phyloP scores from a whole-genome alignment of 23 red algal species.

The Gracilariopsis chorda region DNA sequence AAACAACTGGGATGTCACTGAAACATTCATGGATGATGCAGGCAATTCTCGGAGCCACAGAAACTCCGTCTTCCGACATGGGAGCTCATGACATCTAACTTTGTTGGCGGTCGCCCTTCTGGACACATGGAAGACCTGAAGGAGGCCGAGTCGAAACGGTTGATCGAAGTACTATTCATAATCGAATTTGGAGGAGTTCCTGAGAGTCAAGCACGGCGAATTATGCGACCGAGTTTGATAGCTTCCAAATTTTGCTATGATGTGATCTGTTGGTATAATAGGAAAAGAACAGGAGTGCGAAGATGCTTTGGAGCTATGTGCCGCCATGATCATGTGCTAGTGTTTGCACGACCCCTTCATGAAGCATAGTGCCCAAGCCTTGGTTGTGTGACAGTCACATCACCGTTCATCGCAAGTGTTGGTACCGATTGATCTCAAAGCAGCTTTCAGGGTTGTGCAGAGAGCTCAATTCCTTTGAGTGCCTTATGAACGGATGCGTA shows the following conservation, averaged over 20 bases:
- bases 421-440: conserved; percentile 6
- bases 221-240: neutral
- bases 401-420: neutral
- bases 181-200: no score
- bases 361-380: neutral
- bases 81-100: no score
- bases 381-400: neutral
- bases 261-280: neutral
- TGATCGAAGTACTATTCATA: no score
- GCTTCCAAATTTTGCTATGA: neutral
- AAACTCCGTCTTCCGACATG: no score
- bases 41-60: no score
- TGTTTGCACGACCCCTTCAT: neutral
- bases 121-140: no score
- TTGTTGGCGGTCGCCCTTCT: no score
- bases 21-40: no score
- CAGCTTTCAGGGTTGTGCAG: neutral
- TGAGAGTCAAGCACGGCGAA: neutral
- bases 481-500: neutral
- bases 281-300: neutral
- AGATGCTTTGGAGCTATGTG: neutral
- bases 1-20: no score
- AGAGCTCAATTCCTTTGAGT: neutral
- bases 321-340: neutral
- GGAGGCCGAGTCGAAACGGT: no score